Percentiles rank a stretch among this genome's conserved stretches.
phyloP scores from a whole-genome alignment of 306 rosid species.

The Nissolia schottii region DNA sequence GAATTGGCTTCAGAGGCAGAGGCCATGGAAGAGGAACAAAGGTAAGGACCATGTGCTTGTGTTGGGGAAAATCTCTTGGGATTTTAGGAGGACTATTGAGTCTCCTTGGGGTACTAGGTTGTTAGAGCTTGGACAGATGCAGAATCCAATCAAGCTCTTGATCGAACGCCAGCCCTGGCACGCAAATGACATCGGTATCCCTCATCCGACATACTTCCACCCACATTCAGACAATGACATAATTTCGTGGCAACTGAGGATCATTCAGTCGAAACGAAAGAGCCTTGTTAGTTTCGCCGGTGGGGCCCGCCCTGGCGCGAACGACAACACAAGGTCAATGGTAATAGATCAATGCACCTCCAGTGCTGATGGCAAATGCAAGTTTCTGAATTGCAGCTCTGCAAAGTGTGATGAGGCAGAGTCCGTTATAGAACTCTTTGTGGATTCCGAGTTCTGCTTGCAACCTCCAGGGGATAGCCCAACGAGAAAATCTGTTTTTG shows the following conservation, averaged over 20 bases:
- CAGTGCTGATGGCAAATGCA: constrained; percentile 29
- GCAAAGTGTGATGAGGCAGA: constrained; percentile 47
- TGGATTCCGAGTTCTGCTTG: constrained; percentile 71
- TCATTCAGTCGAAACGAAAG: constrained; percentile 37
- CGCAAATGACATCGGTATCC: constrained; percentile 63
- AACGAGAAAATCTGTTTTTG: constrained; percentile 70
- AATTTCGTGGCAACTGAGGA: constrained; percentile 53
- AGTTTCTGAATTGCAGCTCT: constrained; percentile 43
- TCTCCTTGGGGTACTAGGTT: constrained; percentile 65
- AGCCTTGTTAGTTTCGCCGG: constrained; percentile 61
- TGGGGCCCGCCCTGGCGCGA: constrained; percentile 44
- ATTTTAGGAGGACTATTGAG: constrained; percentile 46
- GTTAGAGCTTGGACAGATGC: constrained; percentile 59
- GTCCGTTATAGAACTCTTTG: constrained; percentile 42
- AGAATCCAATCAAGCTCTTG: constrained; percentile 61
- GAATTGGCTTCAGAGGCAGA: constrained; percentile 51
- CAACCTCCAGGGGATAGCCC: constrained; percentile 86
- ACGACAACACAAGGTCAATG: constrained; percentile 46
- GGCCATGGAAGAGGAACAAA: constrained; percentile 43
- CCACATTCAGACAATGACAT: constrained; percentile 61
- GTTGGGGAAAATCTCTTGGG: constrained; percentile 83
- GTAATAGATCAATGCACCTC: constrained; percentile 58
- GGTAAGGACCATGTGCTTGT: constrained; percentile 75
- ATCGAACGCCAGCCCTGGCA: constrained; percentile 84
- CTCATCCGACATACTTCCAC: constrained; percentile 75